Base-by-base conservation (phyloP, 169 alveolate genomes). In the Plasmodium yoelii region DNA sequence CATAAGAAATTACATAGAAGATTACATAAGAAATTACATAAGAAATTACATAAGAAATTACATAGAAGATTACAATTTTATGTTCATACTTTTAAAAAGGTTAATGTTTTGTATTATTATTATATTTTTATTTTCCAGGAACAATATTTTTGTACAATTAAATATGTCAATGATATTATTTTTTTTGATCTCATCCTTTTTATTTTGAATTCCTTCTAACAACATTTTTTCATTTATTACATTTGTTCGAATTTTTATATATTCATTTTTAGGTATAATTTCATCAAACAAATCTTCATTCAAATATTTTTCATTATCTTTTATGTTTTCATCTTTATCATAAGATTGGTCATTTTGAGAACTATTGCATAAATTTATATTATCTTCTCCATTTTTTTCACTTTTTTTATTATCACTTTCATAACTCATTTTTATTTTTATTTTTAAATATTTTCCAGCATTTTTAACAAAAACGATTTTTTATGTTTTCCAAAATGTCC, bases 211-310 rank as follows among this genome's bases (percentile, higher is more conserved):
- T 19, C 47, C 73, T 22, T 77, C 77, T n/a, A 77, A 63, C 49
- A 77, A 44, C 56, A 77, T 77, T 63, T 64, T 51, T 59, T 77
- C 88, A 77, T 77, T 77, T 77, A 77, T 77, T 18, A 77, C 47
- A 47, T 64, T 77, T 28, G 88, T 77, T 10, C 69, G 28, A 63
- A 77, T 77, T 24, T 65, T 34, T 68, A 57, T 77, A 77, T 77
- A 77, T 47, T 77, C 88, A 28, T 69, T 15, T 12, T 61, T 51
- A 2, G 88, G 77, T 51, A 77, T 77, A 28, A 63, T 77, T 42
- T 63, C 75, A 15, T 77, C 57, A 44, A 77, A 77, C 22, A 49
- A 5, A 42, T 22, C 42, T 13, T 77, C 71, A n/a, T 77, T 57
- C n/a, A 47, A 26, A 49, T 77, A 53, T 26, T 77, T 60, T 39